Conservation (phyloP, 2,329 filamentous ascomycete species). For the Beauveria pseudobassiana region DNA sequence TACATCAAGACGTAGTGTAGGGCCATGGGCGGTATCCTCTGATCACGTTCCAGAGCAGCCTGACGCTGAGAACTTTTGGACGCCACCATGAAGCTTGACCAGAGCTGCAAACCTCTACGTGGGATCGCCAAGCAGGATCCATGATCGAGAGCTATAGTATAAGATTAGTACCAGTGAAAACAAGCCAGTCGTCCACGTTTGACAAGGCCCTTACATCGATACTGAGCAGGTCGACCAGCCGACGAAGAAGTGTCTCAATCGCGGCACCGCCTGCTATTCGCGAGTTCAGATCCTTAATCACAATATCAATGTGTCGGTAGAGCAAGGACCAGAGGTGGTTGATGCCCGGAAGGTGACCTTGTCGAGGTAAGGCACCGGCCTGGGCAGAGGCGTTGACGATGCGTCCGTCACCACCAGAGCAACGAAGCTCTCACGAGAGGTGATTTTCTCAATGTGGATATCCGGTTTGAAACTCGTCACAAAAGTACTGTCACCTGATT, state of each 20-base stretch:
- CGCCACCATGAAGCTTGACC: constrained; percentile 9
- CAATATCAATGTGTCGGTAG: background rate
- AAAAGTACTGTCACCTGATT: background rate
- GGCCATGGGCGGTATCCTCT: background rate
- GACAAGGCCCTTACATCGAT: background rate
- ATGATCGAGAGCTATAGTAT: background rate
- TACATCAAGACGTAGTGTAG: constrained; percentile 8
- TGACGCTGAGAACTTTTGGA: background rate
- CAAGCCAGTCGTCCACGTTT: background rate
- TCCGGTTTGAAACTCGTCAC: background rate
- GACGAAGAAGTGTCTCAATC: background rate
- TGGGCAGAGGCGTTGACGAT: constrained; percentile 8
- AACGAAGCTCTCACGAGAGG: background rate
- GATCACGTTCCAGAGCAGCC: background rate
- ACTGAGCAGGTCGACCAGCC: background rate
- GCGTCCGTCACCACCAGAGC: constrained; percentile 3
- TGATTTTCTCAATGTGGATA: constrained; percentile 1
- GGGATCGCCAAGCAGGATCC: constrained; percentile 7
- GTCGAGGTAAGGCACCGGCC: background rate
- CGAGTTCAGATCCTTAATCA: constrained; percentile 6
- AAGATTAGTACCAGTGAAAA: background rate
- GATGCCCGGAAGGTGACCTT: constrained; percentile 4
- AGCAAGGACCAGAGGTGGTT: constrained; percentile 7
- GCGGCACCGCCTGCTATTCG: background rate
- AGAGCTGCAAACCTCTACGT: constrained; percentile 5